Percentiles rank a stretch among this genome's conserved stretches.
These are phyloP conservation scores for Trebouxia sp. DNA, from an alignment of 139 green algal species.

Conservation along the genomic window DNA sequence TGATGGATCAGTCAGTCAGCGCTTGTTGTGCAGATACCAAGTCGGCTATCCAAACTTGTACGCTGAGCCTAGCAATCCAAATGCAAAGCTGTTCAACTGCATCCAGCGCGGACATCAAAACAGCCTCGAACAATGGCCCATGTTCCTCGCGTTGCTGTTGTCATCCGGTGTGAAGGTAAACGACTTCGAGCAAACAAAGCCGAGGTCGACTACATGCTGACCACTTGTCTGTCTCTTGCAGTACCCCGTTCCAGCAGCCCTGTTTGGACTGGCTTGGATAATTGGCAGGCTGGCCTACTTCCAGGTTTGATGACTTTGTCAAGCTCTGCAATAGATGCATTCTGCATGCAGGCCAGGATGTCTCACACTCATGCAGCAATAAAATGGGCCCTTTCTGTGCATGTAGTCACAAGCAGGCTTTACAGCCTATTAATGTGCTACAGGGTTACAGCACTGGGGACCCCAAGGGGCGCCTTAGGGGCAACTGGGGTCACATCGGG, in stretches of 20 bases:
- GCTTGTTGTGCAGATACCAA: not conserved
- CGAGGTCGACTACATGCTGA: not conserved
- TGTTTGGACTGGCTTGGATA: not conserved
- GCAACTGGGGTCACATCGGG: conserved; percentile 18
- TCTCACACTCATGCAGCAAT: too few species aligned
- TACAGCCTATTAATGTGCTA: not conserved
- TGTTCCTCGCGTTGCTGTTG: conserved; percentile 24
- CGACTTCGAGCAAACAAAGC: not conserved
- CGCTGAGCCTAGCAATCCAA: conserved; percentile 17
- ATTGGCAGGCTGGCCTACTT: not conserved
- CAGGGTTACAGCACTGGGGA: not conserved
- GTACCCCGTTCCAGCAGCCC: not conserved
- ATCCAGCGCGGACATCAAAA: conserved; percentile 37
- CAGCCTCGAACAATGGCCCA: conserved; percentile 18
- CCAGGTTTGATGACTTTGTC: too few species aligned
- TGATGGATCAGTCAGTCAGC: not conserved
- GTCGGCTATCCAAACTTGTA: conserved; percentile 32
- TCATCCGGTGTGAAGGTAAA: not conserved
- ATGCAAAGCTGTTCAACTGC: conserved; percentile 33
- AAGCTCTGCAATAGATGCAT: too few species aligned
- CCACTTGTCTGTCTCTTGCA: not conserved
- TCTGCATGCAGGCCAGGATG: too few species aligned
- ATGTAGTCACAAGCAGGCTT: not conserved
- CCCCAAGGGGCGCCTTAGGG: not conserved
- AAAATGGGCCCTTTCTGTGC: too few species aligned